phyloP scores from a whole-genome alignment of 2,329 filamentous ascomycete genomes.

The Apiospora sp. region DNA sequence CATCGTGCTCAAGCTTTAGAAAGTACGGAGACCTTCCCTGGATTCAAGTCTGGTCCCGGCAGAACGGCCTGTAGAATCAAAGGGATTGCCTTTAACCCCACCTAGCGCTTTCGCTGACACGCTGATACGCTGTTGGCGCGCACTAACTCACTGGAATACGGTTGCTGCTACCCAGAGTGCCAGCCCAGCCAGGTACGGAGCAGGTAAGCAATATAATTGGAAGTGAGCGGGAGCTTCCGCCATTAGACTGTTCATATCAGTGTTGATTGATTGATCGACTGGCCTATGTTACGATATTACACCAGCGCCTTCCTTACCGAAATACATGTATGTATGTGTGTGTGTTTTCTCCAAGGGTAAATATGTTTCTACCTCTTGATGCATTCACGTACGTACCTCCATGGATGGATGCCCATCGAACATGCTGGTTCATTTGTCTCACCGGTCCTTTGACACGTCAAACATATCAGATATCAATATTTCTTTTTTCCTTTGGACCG shows the following conservation, averaged over 20 bases:
- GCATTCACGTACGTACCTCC: not conserved
- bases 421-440: not conserved
- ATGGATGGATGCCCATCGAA: not conserved
- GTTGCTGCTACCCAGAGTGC: not conserved
- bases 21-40: not conserved
- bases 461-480: not conserved
- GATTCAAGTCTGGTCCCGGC: not conserved
- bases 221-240: slow-evolving; percentile 19
- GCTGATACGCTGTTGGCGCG: not conserved
- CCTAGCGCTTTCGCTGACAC: not conserved
- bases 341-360: not conserved
- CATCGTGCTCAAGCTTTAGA: not conserved
- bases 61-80: not conserved
- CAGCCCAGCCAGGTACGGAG: not conserved
- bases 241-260: not conserved
- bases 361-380: too few species aligned
- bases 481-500: not conserved
- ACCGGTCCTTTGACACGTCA: not conserved
- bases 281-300: not conserved
- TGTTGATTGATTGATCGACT: not conserved
- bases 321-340: not conserved
- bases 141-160: not conserved
- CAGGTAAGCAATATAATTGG: not conserved
- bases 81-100: not conserved
- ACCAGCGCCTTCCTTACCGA: not conserved